These are phyloP conservation scores for Schizochytrium sp. DNA, from an alignment of 108 stramenopile species.

Conservation along the genomic window DNA sequence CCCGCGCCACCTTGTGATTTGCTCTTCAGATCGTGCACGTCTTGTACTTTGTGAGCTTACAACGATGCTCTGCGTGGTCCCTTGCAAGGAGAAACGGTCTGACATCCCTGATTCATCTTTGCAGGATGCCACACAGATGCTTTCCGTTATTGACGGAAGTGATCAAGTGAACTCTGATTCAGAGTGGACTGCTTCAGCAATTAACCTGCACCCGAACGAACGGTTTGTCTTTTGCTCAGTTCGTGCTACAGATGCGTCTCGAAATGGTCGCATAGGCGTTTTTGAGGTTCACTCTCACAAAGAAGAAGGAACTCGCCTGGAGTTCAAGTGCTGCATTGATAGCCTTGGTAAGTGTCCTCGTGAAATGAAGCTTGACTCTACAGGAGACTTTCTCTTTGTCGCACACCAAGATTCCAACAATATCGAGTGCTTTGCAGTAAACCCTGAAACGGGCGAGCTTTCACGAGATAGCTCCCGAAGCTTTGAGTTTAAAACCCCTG, in stretches of 20 bases:
- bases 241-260: background rate
- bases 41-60: conserved; percentile 31
- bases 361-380: conserved; percentile 48
- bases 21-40: background rate
- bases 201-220: conserved; percentile 31
- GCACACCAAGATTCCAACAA: conserved; percentile 10
- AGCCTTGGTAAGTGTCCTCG: background rate
- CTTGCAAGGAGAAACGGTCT: background rate
- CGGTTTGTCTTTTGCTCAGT: conserved; percentile 20
- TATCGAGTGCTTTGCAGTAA: background rate
- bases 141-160: conserved; percentile 38
- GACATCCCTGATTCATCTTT: background rate
- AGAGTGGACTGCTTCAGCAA: background rate
- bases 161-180: background rate
- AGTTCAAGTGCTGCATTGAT: conserved; percentile 17
- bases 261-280: background rate
- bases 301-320: background rate
- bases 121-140: background rate
- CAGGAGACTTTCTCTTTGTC: background rate
- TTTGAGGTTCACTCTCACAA: background rate
- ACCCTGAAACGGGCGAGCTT: conserved; percentile 7
- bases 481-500: conserved; percentile 17
- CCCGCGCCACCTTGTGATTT: conserved; percentile 16
- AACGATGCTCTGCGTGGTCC: background rate
- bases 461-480: background rate